Evolutionary conservation across 2,329 filamentous ascomycete species (phyloP).

Genomic region (Ascosphaera acerosa): DNA sequence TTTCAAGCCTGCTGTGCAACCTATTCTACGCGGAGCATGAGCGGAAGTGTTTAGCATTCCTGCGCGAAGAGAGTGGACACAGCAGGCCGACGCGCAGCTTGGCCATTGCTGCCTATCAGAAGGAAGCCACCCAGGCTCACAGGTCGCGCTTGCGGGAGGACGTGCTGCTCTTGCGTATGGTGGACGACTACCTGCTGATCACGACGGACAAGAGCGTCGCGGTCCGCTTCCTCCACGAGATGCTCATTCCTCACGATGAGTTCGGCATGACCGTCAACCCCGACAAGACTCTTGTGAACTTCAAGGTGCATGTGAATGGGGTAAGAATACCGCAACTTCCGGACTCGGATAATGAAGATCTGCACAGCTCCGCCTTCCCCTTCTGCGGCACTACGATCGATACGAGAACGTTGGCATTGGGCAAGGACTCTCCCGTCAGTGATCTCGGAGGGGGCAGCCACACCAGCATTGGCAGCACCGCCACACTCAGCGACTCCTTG

Average conservation of each 20-base stretch:
- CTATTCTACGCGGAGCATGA: conserved; percentile 91
- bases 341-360: conserved; percentile 11
- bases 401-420: conserved; percentile 46
- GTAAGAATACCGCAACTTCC: conserved; percentile 25
- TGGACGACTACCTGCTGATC: conserved; percentile 84
- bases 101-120: no score
- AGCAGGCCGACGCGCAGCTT: no score
- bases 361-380: conserved; percentile 33
- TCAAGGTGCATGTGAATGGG: conserved; percentile 36
- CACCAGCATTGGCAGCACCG: conserved; percentile 26
- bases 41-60: conserved; percentile 38
- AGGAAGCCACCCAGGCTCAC: no score
- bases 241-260: conserved; percentile 52
- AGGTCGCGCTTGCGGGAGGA: no score
- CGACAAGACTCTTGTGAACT: conserved; percentile 65
- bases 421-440: conserved; percentile 38
- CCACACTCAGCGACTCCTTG: conserved; percentile 46
- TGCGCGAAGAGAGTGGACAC: conserved; percentile 15
- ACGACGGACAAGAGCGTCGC: conserved; percentile 45
- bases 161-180: conserved; percentile 51
- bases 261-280: conserved; percentile 61
- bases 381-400: conserved; percentile 72
- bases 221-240: conserved; percentile 43
- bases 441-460: conserved; percentile 7
- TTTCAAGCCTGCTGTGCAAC: conserved; percentile 74